Conservation (phyloP, 1,139 yeast genomes). For the Scheffersomyces cryptocercus region DNA sequence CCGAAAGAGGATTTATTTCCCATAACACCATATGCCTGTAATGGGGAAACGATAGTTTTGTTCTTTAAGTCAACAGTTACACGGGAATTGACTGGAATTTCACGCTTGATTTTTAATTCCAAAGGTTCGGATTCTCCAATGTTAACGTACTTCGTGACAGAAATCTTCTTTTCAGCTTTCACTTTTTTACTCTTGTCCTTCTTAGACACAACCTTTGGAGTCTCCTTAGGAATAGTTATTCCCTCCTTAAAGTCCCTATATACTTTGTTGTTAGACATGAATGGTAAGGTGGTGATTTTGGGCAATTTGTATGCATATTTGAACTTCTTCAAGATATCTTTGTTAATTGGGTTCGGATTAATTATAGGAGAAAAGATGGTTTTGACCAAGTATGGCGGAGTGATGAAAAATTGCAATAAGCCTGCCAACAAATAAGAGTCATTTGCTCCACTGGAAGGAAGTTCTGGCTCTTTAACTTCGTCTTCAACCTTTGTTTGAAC, state of each 20-base stretch:
- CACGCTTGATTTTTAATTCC: constrained; percentile 53
- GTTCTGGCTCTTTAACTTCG: constrained; percentile 17
- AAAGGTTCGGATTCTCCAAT: constrained; percentile 63
- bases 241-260: constrained; percentile 59
- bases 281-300: constrained; percentile 70
- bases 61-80: constrained; percentile 75
- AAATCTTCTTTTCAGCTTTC: constrained; percentile 50
- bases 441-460: constrained; percentile 13
- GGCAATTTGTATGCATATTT: constrained; percentile 72
- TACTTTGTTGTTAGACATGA: constrained; percentile 55
- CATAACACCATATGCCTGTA: constrained; percentile 63
- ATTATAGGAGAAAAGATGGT: constrained; percentile 45
- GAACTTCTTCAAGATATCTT: constrained; percentile 44
- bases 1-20: constrained; percentile 71
- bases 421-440: constrained; percentile 63
- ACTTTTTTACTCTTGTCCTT: constrained; percentile 36
- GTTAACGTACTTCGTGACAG: constrained; percentile 71
- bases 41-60: constrained; percentile 67
- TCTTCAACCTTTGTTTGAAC: constrained; percentile 5
- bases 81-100: constrained; percentile 75
- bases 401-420: constrained; percentile 75
- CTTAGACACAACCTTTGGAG: constrained; percentile 40
- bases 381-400: constrained; percentile 80
- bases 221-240: constrained; percentile 59
- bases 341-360: constrained; percentile 23